Base-by-base conservation (phyloP, 495 filamentous ascomycete genomes). In the Penicillium bovifimosum region DNA sequence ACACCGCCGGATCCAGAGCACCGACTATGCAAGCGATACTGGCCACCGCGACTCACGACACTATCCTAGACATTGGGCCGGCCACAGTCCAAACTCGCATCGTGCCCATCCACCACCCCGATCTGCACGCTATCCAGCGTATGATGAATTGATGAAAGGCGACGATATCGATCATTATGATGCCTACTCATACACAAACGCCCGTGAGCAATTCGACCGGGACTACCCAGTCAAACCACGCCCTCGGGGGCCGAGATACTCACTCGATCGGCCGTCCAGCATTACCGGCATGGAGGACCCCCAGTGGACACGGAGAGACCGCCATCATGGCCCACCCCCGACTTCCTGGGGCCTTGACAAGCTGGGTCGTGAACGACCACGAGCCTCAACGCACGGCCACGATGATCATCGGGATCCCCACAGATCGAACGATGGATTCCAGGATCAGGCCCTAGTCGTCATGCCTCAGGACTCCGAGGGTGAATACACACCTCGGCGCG, bases 111-210 rank as follows among this genome's bases (percentile, higher is more conserved):
- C 61, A 32, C 53, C 61, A 14, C 52, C 56, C 29, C 55, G 48
- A 7, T 55, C 50, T 2, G 60, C 59, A 50, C 65, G 63, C 26
- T 65, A 73, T 40, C 66, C 64, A 24, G 56, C 64, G 2, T 65
- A 63, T 13, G 63, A 62, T 18, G 64, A 64, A 6, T 53, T 66
- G 42, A 62, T 67, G 39, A 74, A 80, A 32, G 69, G 77, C 10
- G 81, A 85, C 43, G 84, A 84, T 61, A 80, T 83, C 45, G 83
- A 85, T 34, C 75, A 83, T 35, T 69, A 70, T 40, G 65, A 74
- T 59, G 82, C 82, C 1, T 89, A 84, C 60, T 85, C 86, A 41
- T 90, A 89, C 55, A 89, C 86, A 5, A 85, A 80, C 24, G 80
- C 84, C 8, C 75, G 80, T 55, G 86, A 89, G 52, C 72, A 87